Evolutionary conservation across 2,329 filamentous ascomycete genomes (phyloP).

Genomic region (Moelleriella libera): DNA sequence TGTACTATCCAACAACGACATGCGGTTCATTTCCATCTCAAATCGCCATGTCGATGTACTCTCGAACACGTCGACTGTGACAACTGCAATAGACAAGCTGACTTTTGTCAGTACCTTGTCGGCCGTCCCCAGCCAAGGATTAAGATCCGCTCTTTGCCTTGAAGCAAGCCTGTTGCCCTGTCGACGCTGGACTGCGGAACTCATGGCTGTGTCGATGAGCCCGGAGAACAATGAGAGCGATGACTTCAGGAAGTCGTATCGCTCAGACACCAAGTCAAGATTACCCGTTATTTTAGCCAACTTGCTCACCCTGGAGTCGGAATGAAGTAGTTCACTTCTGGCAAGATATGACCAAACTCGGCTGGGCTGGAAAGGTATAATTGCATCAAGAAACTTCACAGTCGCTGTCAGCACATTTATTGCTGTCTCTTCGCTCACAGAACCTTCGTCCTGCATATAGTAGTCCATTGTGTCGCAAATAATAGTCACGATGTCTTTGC

Average conservation of each 20-base stretch:
- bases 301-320: conserved; percentile 61
- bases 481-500: conserved; percentile 64
- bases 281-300: conserved; percentile 69
- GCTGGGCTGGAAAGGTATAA: conserved; percentile 62
- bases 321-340: conserved; percentile 65
- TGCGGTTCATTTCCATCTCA: conserved; percentile 49
- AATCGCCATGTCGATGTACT: conserved; percentile 82
- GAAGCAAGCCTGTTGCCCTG: conserved; percentile 32
- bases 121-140: conserved; percentile 57
- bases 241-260: conserved; percentile 63
- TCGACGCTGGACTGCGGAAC: conserved; percentile 53
- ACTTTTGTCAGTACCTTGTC: conserved; percentile 64
- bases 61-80: conserved; percentile 71
- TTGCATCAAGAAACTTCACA: conserved; percentile 62
- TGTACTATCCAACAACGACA: conserved; percentile 53
- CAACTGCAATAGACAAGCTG: conserved; percentile 57
- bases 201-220: conserved; percentile 62
- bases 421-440: conserved; percentile 45
- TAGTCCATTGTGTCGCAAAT: conserved; percentile 76
- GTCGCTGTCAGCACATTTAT: conserved; percentile 57
- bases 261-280: conserved; percentile 62
- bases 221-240: conserved; percentile 61
- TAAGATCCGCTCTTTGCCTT: conserved; percentile 31
- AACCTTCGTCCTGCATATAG: conserved; percentile 42
- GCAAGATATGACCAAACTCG: conserved; percentile 84